A percentile compares a stretch with the other conserved stretches of the same genome.
phyloP scores from a whole-genome alignment of 148 eudicot species.

The Camellia granthamiana region DNA sequence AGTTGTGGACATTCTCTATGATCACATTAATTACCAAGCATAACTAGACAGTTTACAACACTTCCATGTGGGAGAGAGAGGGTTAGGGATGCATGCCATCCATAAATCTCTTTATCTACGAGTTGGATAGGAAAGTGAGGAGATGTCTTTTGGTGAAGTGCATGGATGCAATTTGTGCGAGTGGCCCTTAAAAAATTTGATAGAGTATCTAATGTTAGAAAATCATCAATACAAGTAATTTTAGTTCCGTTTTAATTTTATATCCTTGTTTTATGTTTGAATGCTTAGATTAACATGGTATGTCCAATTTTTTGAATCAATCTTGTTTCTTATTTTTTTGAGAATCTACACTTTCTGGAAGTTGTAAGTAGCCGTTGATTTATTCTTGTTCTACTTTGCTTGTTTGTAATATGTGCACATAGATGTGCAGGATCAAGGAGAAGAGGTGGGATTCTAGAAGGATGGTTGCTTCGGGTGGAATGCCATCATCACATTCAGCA shows the following conservation, averaged over 20 bases:
- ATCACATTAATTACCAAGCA: not conserved
- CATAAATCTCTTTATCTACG: not conserved
- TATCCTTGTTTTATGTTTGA: not conserved
- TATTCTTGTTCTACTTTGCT: not conserved
- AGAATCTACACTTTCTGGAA: not conserved
- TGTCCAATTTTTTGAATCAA: not conserved
- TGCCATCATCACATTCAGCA: constrained; percentile 98
- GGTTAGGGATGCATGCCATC: not conserved
- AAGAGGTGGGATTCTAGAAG: constrained; percentile 94
- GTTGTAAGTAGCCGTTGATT: not conserved
- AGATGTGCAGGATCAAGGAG: constrained; percentile 78
- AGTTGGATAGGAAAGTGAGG: not conserved
- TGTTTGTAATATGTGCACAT: constrained; percentile 19
- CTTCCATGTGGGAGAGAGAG: not conserved
- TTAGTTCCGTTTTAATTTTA: not conserved
- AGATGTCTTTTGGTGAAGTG: not conserved
- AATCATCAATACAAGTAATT: not conserved
- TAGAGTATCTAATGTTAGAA: not conserved
- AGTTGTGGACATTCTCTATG: not conserved
- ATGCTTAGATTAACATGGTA: not conserved
- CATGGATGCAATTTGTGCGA: not conserved
- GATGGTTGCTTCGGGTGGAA: constrained; percentile 89
- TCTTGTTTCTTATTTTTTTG: not conserved
- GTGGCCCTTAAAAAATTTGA: not conserved
- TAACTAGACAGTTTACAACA: not conserved